phyloP scores from a whole-genome alignment of 352 stramenopile genomes.

The Phytophthora brassicae region DNA sequence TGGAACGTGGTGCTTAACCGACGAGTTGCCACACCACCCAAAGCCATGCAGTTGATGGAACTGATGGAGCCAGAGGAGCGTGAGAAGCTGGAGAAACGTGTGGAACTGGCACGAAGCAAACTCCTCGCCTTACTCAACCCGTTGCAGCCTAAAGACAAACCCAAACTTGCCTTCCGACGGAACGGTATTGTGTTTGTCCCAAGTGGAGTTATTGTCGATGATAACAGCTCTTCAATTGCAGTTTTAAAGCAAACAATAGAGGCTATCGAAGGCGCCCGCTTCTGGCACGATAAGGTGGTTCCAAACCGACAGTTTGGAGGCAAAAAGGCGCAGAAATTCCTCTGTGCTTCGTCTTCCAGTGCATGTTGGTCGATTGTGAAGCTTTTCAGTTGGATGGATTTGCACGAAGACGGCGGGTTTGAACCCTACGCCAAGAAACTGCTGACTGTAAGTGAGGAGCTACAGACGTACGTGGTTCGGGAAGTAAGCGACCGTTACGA shows the following conservation, averaged over 20 bases:
- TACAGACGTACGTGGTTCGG: conserved; percentile 49
- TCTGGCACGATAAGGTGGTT: conserved; percentile 61
- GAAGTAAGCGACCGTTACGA: conserved; percentile 36
- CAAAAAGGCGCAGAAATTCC: conserved; percentile 40
- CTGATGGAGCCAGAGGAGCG: conserved; percentile 56
- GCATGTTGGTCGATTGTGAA: conserved; percentile 46
- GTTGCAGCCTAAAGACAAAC: conserved; percentile 53
- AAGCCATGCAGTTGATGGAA: conserved; percentile 59
- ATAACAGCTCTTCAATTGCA: conserved; percentile 11
- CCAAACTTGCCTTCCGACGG: conserved; percentile 39
- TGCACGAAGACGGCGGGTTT: conserved; percentile 54
- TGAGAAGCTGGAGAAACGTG: conserved; percentile 51
- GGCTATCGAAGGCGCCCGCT: conserved; percentile 48
- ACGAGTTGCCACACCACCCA: conserved; percentile 48
- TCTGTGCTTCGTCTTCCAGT: conserved; percentile 26
- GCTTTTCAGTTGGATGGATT: conserved; percentile 57
- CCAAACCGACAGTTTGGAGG: conserved; percentile 37
- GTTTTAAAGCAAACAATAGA: conserved; percentile 35
- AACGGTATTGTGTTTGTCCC: conserved; percentile 45
- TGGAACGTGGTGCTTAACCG: conserved; percentile 81
- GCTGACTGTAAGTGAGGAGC: conserved; percentile 40
- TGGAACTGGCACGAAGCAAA: conserved; percentile 57
- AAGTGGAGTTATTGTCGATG: neutral
- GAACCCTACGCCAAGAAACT: conserved; percentile 46
- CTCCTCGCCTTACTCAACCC: conserved; percentile 55